Conservation (phyloP, 1,284 basidiomycete species). For the Leccinum colubrinum region DNA sequence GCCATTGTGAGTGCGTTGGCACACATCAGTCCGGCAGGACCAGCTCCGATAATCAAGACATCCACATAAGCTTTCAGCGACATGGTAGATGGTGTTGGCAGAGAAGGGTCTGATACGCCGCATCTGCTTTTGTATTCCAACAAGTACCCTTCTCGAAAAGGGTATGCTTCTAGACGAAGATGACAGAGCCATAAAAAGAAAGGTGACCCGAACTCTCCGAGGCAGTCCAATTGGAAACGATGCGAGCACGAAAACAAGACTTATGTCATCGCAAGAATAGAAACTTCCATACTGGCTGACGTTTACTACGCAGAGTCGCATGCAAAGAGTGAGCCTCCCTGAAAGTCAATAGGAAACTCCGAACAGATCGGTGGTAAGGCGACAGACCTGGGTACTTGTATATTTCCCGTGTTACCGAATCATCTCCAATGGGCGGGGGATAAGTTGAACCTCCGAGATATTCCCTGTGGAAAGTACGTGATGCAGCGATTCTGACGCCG, state of each 20-base stretch:
- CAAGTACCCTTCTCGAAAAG: not conserved
- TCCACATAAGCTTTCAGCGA: not conserved
- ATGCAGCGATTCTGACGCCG: not conserved
- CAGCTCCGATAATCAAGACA: not conserved
- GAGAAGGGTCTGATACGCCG: not conserved
- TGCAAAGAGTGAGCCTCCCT: not conserved
- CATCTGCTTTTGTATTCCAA: not conserved
- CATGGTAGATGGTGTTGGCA: not conserved
- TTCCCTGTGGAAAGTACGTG: not conserved
- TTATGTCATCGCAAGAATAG: not conserved
- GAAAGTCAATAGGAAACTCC: not conserved
- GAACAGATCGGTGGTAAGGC: too few species aligned
- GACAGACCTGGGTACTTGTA: too few species aligned
- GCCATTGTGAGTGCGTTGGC: not conserved
- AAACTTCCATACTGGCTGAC: not conserved
- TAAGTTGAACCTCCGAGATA: not conserved
- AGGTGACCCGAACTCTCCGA: not conserved
- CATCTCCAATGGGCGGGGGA: too few species aligned
- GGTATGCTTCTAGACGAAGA: not conserved
- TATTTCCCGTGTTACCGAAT: too few species aligned
- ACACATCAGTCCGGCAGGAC: not conserved
- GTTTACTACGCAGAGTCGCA: not conserved
- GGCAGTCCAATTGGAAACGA: not conserved
- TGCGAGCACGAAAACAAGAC: not conserved
- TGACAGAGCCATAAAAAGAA: not conserved